Evolutionary conservation across 2,329 filamentous ascomycete species (phyloP).

Genomic region (Grosmannia serpens): DNA sequence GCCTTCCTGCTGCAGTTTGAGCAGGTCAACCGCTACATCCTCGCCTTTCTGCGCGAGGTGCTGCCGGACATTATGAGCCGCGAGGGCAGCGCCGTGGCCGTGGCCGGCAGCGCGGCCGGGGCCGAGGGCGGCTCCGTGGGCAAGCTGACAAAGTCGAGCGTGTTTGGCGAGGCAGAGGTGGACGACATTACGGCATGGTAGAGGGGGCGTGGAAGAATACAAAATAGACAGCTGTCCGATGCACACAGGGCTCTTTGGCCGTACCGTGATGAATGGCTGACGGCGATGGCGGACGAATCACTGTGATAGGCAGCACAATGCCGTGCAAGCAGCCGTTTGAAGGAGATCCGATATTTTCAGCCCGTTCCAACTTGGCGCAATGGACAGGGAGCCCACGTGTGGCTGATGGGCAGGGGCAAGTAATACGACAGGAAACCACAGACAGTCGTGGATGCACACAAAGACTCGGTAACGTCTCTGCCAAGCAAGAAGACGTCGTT

Average conservation of each 20-base stretch:
- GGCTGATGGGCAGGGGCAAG: no score
- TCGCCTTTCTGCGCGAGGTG: slow-evolving; percentile 71
- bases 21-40: slow-evolving; percentile 82
- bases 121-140: slow-evolving; percentile 40
- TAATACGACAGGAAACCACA: no score
- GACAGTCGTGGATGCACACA: no score
- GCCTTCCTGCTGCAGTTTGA: slow-evolving; percentile 95
- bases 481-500: no score
- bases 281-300: no score
- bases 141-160: slow-evolving; percentile 70
- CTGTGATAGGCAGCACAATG: no score
- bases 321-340: no score
- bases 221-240: background rate
- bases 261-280: no score
- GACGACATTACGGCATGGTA: slow-evolving; percentile 94
- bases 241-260: background rate
- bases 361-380: no score
- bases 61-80: slow-evolving; percentile 80
- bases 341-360: no score
- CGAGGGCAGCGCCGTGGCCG: slow-evolving; percentile 2
- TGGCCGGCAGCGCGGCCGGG: slow-evolving; percentile 27
- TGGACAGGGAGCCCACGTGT: no score
- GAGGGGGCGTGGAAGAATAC: background rate
- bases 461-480: no score
- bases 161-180: slow-evolving; percentile 90